Conservation (phyloP, 1,284 basidiomycete species). For the Trametes hirsuta region DNA sequence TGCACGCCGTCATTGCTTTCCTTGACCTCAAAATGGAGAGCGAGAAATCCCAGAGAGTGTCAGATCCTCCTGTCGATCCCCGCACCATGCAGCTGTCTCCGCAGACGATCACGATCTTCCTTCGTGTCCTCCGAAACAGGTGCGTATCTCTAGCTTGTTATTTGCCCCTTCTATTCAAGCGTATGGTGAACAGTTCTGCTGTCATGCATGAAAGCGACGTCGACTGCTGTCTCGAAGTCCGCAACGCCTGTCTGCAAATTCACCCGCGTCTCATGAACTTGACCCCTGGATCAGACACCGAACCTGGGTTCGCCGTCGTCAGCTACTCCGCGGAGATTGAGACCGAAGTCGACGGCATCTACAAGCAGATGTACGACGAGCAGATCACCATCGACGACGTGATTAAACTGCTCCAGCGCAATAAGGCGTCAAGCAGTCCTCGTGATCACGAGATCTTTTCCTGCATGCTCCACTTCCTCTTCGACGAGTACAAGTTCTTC, state of each 20-base stretch:
- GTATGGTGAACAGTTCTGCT: conserved; percentile 48
- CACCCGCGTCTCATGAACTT: conserved; percentile 97
- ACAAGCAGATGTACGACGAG: conserved; percentile 98
- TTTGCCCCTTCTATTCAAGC: conserved; percentile 8
- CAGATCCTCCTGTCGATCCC: conserved; percentile 78
- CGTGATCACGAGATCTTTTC: conserved; percentile 97
- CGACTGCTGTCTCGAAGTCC: conserved; percentile 89
- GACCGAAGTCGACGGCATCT: conserved; percentile 92
- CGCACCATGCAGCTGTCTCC: conserved; percentile 84
- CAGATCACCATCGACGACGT: conserved; percentile 95
- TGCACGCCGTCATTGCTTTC: conserved; percentile 86
- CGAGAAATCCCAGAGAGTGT: conserved; percentile 78
- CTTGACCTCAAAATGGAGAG: conserved; percentile 90
- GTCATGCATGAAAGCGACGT: conserved; percentile 80
- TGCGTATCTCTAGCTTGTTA: conserved; percentile 30
- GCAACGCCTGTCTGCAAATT: conserved; percentile 93
- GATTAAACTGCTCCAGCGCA: conserved; percentile 83
- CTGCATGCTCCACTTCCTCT: conserved; percentile 98
- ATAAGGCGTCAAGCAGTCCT: conserved; percentile 81
- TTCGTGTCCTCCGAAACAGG: conserved; percentile 85
- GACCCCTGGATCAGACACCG: conserved; percentile 84
- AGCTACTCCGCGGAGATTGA: conserved; percentile 90
- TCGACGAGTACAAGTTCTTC: conserved; percentile 99
- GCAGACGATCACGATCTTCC: conserved; percentile 89
- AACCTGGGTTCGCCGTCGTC: conserved; percentile 92